phyloP scores from a whole-genome alignment of 2,329 filamentous ascomycete genomes.

The Didymella arachidicola region DNA sequence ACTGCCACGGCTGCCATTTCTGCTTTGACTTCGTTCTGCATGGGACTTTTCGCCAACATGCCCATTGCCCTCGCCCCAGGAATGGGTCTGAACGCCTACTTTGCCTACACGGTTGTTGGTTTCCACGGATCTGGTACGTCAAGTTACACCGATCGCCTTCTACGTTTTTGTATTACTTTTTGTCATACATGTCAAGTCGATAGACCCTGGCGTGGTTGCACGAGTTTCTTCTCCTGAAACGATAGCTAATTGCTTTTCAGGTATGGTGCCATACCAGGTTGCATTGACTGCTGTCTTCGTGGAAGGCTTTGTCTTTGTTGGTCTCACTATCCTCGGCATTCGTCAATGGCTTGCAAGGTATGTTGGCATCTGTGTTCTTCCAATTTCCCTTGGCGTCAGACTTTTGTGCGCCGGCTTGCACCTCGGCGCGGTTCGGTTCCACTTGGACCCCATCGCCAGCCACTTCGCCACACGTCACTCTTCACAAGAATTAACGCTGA shows the following conservation, averaged over 20 bases:
- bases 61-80: conserved; percentile 77
- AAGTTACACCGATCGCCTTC: conserved; percentile 14
- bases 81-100: conserved; percentile 88
- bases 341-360: conserved; percentile 69
- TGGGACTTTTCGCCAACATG: conserved; percentile 84
- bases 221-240: conserved; percentile 16
- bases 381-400: conserved; percentile 17
- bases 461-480: conserved; percentile 21
- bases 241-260: conserved; percentile 33
- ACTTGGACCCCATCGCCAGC: conserved; percentile 19
- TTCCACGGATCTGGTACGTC: conserved; percentile 71
- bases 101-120: conserved; percentile 82
- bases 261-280: conserved; percentile 73
- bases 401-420: conserved; percentile 20
- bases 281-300: conserved; percentile 88
- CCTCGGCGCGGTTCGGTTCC: conserved; percentile 22
- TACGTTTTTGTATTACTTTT: conserved; percentile 29
- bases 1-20: conserved; percentile 86
- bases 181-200: conserved; percentile 24
- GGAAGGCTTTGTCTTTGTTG: conserved; percentile 86
- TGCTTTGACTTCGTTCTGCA: conserved; percentile 79
- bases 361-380: conserved; percentile 15
- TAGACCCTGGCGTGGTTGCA: conserved; percentile 8
- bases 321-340: conserved; percentile 74
- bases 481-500: conserved; percentile 67